Conservation (phyloP, 2,329 filamentous ascomycete species). For the Escovopsis sp. region DNA sequence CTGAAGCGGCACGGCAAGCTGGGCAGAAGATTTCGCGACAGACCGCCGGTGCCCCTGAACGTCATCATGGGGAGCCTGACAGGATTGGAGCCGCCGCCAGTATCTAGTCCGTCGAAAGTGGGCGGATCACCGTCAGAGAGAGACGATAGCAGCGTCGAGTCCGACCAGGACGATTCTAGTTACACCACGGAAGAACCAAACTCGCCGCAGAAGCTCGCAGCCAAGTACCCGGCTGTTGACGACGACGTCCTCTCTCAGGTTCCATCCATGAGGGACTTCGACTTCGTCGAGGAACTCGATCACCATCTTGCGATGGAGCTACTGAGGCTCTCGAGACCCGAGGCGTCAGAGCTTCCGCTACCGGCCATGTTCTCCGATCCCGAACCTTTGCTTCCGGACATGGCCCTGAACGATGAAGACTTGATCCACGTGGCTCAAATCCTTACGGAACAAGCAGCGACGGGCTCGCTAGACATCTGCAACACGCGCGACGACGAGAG, state of each 20-base stretch:
- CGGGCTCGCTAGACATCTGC: conserved; percentile 27
- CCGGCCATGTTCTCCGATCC: conserved; percentile 43
- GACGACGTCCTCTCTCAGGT: conserved; percentile 39
- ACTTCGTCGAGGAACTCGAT: conserved; percentile 29
- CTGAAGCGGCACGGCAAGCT: conserved; percentile 30
- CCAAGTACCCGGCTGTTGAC: conserved; percentile 26
- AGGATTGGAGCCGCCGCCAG: conserved; percentile 11
- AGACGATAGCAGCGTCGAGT: conserved; percentile 35
- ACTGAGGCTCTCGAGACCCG: conserved; percentile 30
- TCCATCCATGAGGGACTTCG: conserved; percentile 34
- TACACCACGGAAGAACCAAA: conserved; percentile 32
- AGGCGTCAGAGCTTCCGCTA: conserved; percentile 33
- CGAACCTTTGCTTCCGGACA: conserved; percentile 33
- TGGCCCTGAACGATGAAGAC: conserved; percentile 39
- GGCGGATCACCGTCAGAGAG: conserved; percentile 26
- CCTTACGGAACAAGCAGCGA: conserved; percentile 53
- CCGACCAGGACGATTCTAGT: conserved; percentile 40
- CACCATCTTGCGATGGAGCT: conserved; percentile 34
- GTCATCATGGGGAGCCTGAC: conserved; percentile 14
- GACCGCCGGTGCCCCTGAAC: conserved; percentile 8
- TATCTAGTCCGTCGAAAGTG: conserved; percentile 21
- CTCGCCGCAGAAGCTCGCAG: conserved; percentile 33
- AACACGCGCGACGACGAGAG: conserved; percentile 10
- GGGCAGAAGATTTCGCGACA: conserved; percentile 19
- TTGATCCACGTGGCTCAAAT: conserved; percentile 54